These are phyloP conservation scores for Nematocida homosporus DNA, from an alignment of 371 early-diverging fungal species.

Conservation along the genomic window DNA sequence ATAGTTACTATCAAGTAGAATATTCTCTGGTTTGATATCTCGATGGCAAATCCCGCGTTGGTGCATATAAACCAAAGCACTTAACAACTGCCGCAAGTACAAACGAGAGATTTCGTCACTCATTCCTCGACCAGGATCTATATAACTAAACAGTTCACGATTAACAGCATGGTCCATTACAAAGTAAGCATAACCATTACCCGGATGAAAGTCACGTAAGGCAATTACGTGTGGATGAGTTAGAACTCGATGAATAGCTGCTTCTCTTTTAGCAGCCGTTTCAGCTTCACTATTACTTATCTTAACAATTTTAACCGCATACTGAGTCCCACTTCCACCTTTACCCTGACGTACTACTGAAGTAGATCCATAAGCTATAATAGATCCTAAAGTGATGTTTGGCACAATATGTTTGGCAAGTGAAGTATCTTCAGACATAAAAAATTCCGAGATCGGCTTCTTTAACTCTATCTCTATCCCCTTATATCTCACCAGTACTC, in stretches of 20 bases:
- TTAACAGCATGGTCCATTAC: conserved; percentile 74
- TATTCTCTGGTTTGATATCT: conserved; percentile 72
- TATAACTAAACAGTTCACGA: conserved; percentile 59
- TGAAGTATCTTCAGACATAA: neutral
- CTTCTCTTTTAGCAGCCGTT: conserved; percentile 71
- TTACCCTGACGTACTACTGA: conserved; percentile 57
- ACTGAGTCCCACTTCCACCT: conserved; percentile 38
- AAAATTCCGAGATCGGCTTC: no score
- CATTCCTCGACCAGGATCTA: conserved; percentile 73
- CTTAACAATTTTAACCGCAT: conserved; percentile 64
- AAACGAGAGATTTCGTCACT: conserved; percentile 71
- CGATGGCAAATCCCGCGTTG: conserved; percentile 70
- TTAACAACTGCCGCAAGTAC: conserved; percentile 88
- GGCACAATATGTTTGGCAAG: neutral
- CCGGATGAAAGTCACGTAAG: conserved; percentile 70
- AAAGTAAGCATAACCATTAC: conserved; percentile 72
- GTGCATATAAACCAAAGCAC: conserved; percentile 70
- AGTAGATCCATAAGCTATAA: conserved; percentile 57
- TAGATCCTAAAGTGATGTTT: conserved; percentile 53
- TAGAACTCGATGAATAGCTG: conserved; percentile 76
- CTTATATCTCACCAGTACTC: no score
- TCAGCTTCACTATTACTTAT: conserved; percentile 5
- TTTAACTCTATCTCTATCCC: no score
- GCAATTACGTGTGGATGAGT: conserved; percentile 75
- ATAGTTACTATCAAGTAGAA: conserved; percentile 70